These are phyloP conservation scores for Venturia carpophila DNA, from an alignment of 2,329 filamentous ascomycete species.

Conservation along the genomic window DNA sequence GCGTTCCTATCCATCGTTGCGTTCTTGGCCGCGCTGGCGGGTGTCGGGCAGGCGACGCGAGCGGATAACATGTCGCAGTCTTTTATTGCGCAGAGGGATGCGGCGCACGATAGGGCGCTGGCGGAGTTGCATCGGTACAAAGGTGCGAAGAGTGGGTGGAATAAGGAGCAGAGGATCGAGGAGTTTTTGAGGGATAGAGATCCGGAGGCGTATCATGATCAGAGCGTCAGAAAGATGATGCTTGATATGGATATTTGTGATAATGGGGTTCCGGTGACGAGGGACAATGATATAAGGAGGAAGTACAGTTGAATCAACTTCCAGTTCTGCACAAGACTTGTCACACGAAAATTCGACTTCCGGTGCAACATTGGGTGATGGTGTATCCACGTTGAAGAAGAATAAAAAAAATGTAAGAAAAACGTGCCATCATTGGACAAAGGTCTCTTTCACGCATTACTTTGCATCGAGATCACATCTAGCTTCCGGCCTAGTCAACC, in stretches of 20 bases:
- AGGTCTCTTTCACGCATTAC: no score
- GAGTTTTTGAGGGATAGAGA: slow-evolving; percentile 59
- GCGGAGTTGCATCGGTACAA: slow-evolving; percentile 51
- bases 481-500: no score
- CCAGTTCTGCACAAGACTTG: not conserved
- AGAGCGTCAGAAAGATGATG: slow-evolving; percentile 16
- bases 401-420: no score
- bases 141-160: slow-evolving; percentile 44
- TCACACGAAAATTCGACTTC: no score
- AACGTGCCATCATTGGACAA: no score
- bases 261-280: slow-evolving; percentile 9
- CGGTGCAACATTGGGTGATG: no score
- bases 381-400: no score
- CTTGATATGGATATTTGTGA: slow-evolving; percentile 19
- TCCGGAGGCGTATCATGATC: slow-evolving; percentile 16
- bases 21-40: slow-evolving; percentile 59
- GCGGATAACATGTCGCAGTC: slow-evolving; percentile 55
- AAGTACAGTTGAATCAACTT: slow-evolving; percentile 8
- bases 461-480: no score
- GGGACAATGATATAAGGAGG: slow-evolving; percentile 13
- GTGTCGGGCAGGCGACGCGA: slow-evolving; percentile 63
- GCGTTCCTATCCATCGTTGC: slow-evolving; percentile 69
- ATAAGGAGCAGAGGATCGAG: slow-evolving; percentile 54
- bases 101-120: slow-evolving; percentile 59
- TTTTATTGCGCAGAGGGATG: slow-evolving; percentile 58